Evolutionary conservation across 768 basidiomycete species (phyloP), one percentile per base, ranked within the genome.

Genomic region (Suillus weaverae): DNA sequence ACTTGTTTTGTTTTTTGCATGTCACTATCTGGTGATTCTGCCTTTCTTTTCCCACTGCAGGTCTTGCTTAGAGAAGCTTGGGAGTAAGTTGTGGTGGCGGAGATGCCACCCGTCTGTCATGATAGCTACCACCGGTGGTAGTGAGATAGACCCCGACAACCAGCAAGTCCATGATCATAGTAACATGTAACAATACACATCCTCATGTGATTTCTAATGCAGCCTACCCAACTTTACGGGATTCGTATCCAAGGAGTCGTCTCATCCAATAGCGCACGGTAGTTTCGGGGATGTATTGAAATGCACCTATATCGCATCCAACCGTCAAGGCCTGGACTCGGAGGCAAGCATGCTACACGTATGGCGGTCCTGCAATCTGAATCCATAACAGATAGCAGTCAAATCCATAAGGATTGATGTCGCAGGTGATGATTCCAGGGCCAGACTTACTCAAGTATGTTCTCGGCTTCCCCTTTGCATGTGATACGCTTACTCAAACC

Each of bases 231-330:
- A 64, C n/a, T 60, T 64, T 16, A 64, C 64, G 7, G 48, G 35
- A 36, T 32, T 51, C 16, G 14, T 63, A 33, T 14, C 14, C 14
- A 55, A 44, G 20, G 48, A 63, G 30, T 61, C 30, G 33, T 5
- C 62, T 4, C 41, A 55, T 38, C 44, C 64, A 13, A 50, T 43
- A 22, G 41, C 60, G 3, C 57, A 61, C 22, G 64, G 64, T 51
- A 64, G 38, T 39, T 64, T 61, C 39, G 51, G 62, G 35, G 64
- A 66, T 32, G 55, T 66, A 2, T 66, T 62, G 64, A 66, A 59
- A 51, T 66, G 64, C 36, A 36, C 26, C 18, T 63, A 57, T 14
- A 11, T 4, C 26, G 2, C 50, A 26, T 18, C 50, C 50, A 16
- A 51, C 22, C 26, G 16, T 50, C 50, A 26, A 50, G 48, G 22